Percentiles rank a stretch among this genome's conserved stretches.
These are phyloP conservation scores for Neoarthrinium moseri DNA, from an alignment of 2,329 filamentous ascomycete species.

Conservation along the genomic window DNA sequence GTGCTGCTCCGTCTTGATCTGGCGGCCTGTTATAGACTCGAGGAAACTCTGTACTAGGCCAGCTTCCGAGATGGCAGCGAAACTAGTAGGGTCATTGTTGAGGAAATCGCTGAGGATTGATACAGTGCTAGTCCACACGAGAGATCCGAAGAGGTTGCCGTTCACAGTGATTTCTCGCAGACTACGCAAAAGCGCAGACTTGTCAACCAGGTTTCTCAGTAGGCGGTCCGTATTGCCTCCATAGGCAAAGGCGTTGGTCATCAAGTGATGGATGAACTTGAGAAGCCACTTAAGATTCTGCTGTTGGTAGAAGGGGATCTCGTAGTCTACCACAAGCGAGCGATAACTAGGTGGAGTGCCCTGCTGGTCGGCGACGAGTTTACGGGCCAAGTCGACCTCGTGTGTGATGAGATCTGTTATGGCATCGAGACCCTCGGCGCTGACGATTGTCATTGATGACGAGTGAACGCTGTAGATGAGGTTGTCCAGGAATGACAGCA, in stretches of 20 bases:
- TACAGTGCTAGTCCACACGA: conserved; percentile 93
- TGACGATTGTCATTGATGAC: conserved; percentile 80
- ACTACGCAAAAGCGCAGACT: conserved; percentile 76
- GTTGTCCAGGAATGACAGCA: conserved; percentile 84
- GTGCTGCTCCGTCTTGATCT: conserved; percentile 37
- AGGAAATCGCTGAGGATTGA: conserved; percentile 94
- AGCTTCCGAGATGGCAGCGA: conserved; percentile 91
- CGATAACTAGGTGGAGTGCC: conserved; percentile 70
- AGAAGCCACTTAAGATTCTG: conserved; percentile 91
- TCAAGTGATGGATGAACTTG: conserved; percentile 95
- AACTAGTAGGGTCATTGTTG: conserved; percentile 97
- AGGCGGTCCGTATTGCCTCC: conserved; percentile 85
- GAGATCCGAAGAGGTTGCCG: conserved; percentile 77
- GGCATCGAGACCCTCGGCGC: conserved; percentile 81
- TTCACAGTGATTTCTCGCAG: conserved; percentile 81
- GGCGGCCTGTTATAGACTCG: conserved; percentile 68
- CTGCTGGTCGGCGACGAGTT: conserved; percentile 63
- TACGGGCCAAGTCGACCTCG: conserved; percentile 70
- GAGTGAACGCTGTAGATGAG: conserved; percentile 83
- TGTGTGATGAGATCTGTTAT: conserved; percentile 83
- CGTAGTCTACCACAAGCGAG: conserved; percentile 85
- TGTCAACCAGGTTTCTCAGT: conserved; percentile 91
- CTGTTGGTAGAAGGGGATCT: conserved; percentile 89
- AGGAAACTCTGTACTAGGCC: conserved; percentile 85
- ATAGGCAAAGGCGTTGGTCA: conserved; percentile 69